Base-by-base conservation (phyloP, 177 flowering plant species). In the Vitis hybrid region DNA sequence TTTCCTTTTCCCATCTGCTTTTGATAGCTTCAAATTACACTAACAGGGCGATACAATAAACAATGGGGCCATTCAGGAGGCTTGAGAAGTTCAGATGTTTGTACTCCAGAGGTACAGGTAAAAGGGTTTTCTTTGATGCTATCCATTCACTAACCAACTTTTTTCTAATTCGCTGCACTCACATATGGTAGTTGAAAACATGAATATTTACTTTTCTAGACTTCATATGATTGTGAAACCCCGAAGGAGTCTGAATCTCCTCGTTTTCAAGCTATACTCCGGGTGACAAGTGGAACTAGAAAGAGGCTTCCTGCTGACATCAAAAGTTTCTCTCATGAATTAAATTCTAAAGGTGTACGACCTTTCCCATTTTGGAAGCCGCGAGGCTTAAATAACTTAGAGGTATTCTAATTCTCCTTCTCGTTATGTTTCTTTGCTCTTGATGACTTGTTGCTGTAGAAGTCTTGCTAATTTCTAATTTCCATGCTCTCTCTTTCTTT, bases 171-270 rank as follows among this genome's bases (percentile, higher is more conserved):
- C 21, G 9, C 12, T 49, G 14, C 21, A 2, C 48, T 24, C 61
- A n/a, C 50, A 62, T 24, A 27, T 32, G 65, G 61, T 70, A 52
- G 46, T 63, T 72, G 63, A 56, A 17, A 13, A 3, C 32, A 74
- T 48, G 52, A 17, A 63, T 52, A 27, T 65, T 21, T 70, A 8
- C 54, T 66, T 73, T 74, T 79, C 52, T 67, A 92, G 98, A 71
- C 82, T 72, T 72, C 92, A 48, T 87, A 81, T 82, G 98, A 86
- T 72, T 94, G 86, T 80, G 99, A 92, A 62, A 90, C 86, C 57
- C 99, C 98, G 14, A 95, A 96, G 88, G 99, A 96, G 81, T 96
- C 99, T 66, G 98, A 96, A 74, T 96, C 99, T 78, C 98, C 99
- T 11, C 97, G 99, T 55, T 94, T 94, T 82, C 97, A 96, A 91